Conservation (phyloP, 495 filamentous ascomycete genomes). For the Paragyromitra xinjiangensis region DNA sequence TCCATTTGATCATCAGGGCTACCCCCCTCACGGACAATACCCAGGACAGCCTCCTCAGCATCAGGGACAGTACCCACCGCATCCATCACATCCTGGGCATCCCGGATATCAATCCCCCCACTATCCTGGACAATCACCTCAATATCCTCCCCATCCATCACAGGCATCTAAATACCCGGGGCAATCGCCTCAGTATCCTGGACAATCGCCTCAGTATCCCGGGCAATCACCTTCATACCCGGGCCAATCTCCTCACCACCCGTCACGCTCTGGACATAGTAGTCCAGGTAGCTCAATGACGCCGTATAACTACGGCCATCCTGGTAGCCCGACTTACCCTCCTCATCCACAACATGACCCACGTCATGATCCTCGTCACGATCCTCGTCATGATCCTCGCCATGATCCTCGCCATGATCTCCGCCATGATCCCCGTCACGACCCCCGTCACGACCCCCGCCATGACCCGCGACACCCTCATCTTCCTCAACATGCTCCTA, state of each 20-base stretch:
- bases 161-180: conserved; percentile 45
- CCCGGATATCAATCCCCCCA: conserved; percentile 44
- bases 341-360: conserved; percentile 43
- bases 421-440: conserved; percentile 32
- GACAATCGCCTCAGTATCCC: conserved; percentile 27
- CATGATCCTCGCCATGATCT: conserved; percentile 38
- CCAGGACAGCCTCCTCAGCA: conserved; percentile 44
- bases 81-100: conserved; percentile 41
- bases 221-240: conserved; percentile 34
- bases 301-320: conserved; percentile 44
- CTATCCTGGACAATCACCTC: conserved; percentile 38
- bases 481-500: background rate
- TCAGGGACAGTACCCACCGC: conserved; percentile 46
- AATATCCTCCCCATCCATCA: conserved; percentile 37
- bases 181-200: conserved; percentile 25
- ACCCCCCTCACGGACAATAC: conserved; percentile 44
- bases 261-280: conserved; percentile 44
- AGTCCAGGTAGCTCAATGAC: conserved; percentile 48
- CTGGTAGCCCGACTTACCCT: conserved; percentile 41
- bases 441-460: conserved; percentile 25
- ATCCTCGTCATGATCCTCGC: conserved; percentile 33
- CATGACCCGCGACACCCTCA: conserved; percentile 41
- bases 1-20: conserved; percentile 52
- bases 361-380: conserved; percentile 27
- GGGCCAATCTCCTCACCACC: conserved; percentile 32